Evolutionary conservation across 2,329 filamentous ascomycete genomes (phyloP).

Genomic region (Ascochyta clinopodiicola): DNA sequence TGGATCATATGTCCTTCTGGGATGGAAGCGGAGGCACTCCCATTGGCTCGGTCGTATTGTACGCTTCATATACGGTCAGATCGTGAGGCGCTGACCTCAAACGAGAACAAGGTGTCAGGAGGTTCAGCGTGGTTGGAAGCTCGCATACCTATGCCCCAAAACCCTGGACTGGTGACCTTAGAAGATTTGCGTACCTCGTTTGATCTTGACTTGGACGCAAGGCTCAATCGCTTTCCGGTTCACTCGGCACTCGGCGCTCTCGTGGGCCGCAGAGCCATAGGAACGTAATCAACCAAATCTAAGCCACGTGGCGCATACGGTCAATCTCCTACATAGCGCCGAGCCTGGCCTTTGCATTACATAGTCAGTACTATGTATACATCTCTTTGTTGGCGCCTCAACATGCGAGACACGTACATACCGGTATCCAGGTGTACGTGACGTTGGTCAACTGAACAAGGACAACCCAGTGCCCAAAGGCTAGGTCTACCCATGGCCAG

Average conservation of each 20-base stretch:
- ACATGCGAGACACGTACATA: background rate
- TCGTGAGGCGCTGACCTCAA: constrained; percentile 22
- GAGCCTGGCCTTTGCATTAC: background rate
- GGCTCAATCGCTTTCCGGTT: background rate
- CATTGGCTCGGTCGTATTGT: constrained; percentile 7
- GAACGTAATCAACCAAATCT: background rate
- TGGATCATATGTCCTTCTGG: background rate
- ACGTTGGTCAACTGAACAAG: constrained; percentile 1
- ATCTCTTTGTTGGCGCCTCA: constrained; percentile 1
- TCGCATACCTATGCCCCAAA: constrained; percentile 1
- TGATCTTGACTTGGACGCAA: constrained; percentile 6
- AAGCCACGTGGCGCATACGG: constrained; percentile 16
- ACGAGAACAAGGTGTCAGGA: constrained; percentile 13
- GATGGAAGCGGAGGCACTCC: constrained; percentile 1
- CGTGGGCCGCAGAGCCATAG: constrained; percentile 12
- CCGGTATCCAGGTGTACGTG: background rate
- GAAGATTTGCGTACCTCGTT: constrained; percentile 10
- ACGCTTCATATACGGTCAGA: constrained; percentile 6
- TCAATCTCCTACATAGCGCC: constrained; percentile 3
- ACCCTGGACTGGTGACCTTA: constrained; percentile 5
- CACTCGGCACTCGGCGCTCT: constrained; percentile 22
- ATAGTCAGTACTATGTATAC: background rate
- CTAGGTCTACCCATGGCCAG: constrained; percentile 3
- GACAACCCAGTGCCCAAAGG: background rate
- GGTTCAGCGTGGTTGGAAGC: background rate